Base-by-base conservation (phyloP, 306 rosid genomes). In the Glycyrrhiza uralensis region DNA sequence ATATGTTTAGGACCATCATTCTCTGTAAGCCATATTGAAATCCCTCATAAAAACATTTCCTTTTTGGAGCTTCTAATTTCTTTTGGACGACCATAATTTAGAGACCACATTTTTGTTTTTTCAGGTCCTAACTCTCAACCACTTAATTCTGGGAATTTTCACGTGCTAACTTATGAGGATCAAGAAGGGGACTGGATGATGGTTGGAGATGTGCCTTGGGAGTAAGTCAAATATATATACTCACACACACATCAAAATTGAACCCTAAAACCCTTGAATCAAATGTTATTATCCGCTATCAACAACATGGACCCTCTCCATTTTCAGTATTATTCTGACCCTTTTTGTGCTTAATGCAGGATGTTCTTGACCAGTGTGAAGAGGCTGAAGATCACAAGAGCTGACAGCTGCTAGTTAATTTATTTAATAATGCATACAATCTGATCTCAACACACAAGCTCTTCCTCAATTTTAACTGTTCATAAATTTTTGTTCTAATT, bases 181-280 rank as follows among this genome's bases (percentile, higher is more conserved):
- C 62, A 75, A 75, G 88, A 85, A 79, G 88, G 88, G 2, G 88
- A 85, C 9, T 85, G 86, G 88, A 81, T 81, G 84, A 78, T 85
- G 88, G 88, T 85, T 72, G 88, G 88, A 71, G 88, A 85, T 75
- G 88, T 85, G 8, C 88, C 88, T 4, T 85, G 88, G 84, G 88
- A 78, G 88, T 85, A 85, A 85, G 88, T 70, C 20, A 47, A 4
- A 44, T 32, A 4, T n/a, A 59, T 19, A 19, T 29, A 24, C n/a
- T 10, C 8, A 38, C n/a, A 10, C 4, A 2, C 2, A 38, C 12
- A 11, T 36, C 7, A 5, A 35, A 2, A 8, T 38, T 1, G 12
- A 3, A 10, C 11, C 13, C 19, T 19, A 2, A n/a, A 41, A 64
- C 22, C 49, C 24, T 29, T 30, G 0, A 6, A 32, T 45, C 46